Evolutionary conservation across 495 filamentous ascomycete species (phyloP), one percentile per base, ranked within the genome.

Genomic region (Pseudotulostoma volvatum): DNA sequence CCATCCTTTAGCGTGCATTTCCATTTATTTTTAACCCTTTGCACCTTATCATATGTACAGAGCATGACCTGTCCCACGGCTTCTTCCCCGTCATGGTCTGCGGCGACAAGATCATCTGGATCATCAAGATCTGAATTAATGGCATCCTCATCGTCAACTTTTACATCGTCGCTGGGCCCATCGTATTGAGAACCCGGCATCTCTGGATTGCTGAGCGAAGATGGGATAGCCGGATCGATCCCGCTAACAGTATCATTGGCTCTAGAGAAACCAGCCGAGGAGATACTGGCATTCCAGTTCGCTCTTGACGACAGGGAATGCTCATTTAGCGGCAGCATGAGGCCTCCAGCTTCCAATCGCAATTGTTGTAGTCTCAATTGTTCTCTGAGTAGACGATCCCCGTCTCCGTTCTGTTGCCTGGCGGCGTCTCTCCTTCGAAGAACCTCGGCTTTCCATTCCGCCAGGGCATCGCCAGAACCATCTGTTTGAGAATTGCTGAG

Each of bases 1-100:
- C 90, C 90, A 50, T 99, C 90, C 66, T 96, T 96, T 38, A 99
- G 70, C 3, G 81, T 83, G 63, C 90, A 99, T 77, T 99, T 99
- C 90, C 90, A 99, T 78, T 96, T 99, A 58, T 95, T 99, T 77
- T 99, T 99, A 42, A 95, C 92, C 36, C 90, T 70, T 59, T 95
- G 87, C 14, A 99, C 90, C 66, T 99, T 99, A 65, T 99, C 90
- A 53, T 97, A 97, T 50, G 90, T 93, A 65, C 90, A 97, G 30
- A 96, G 74, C 83, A 95, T 95, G 57, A 90, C 83, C 43, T 92
- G 79, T 1, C 74, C 75, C 3, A 68, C 69, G 13, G 87, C 78
- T 38, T 94, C 87, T 31, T 95, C 86, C 17, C 71, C 77, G 16
- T 86, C 80, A n/a, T 61, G 57, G 9, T 82, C 79, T 7, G 83